Base-by-base conservation (phyloP, 2,329 filamentous ascomycete species). In the Botrytis elliptica region DNA sequence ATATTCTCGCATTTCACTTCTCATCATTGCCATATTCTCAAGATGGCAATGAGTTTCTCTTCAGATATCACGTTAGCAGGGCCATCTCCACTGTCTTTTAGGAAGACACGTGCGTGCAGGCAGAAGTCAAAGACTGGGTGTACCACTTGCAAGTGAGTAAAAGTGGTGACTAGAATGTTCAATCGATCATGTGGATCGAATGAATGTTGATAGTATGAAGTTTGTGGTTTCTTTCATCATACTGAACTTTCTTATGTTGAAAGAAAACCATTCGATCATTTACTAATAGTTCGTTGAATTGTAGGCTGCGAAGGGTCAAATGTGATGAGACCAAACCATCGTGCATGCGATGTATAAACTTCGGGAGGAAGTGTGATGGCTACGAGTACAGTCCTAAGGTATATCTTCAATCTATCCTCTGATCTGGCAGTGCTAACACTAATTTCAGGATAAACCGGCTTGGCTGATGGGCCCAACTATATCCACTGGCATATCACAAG, bases 91-190 rank as follows among this genome's bases (percentile, higher is more conserved):
- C 40, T 46, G 36, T 36, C 66, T 36, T 70, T 55, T 44, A 70
- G 42, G 38, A 73, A 73, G 67, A 71, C 79, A 33, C 76, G 79
- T 65, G 78, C 78, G 4, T 79, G 79, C 67, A 80, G 77, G 59
- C 79, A 79, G 52, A 74, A 74, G 29, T 65, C 68, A 40, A 74
- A 74, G 49, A 74, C 72, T 55, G 72, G 72, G 22, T 74, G 72
- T 74, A 71, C 68, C 49, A 74, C 72, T 40, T 74, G 72, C 72
- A 74, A 74, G 72, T 74, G 57, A 33, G 72, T 71, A 38, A 42
- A 38, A 44, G 55, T 65, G 44, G 46, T 52, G 49, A 71, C 29
- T n/a, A n/a, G 40, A 20, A 46, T 46, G 22, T 38, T 7, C 36
- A 10, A 52, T 36, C 29, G 40, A 20, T 69, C 42, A 33, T 33